These are phyloP conservation scores for Volvox africanus DNA, from an alignment of 139 green algal species.

Conservation along the genomic window DNA sequence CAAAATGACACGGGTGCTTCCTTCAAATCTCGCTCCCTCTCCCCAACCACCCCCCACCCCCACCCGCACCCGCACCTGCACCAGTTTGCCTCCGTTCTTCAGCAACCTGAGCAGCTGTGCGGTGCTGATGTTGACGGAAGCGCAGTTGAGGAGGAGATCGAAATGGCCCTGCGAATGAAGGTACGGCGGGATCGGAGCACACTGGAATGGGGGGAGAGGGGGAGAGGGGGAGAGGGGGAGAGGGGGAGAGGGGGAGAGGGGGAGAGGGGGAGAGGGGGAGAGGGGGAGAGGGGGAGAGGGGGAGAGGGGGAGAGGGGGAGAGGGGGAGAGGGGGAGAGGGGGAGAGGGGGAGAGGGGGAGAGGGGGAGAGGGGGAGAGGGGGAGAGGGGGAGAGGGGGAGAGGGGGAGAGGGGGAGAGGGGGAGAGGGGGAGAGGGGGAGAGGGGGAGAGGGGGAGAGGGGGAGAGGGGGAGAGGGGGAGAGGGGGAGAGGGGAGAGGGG, in stretches of 20 bases:
- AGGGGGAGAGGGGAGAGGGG: no score
- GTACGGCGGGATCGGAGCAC: background rate
- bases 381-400: no score
- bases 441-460: no score
- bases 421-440: no score
- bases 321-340: background rate
- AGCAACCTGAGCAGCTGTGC: constrained; percentile 55
- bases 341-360: no score
- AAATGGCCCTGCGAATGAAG: constrained; percentile 36
- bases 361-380: no score
- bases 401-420: no score
- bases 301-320: background rate
- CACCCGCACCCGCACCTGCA: constrained; percentile 53
- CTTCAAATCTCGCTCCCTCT: no score
- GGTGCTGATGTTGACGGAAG: constrained; percentile 33
- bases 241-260: background rate
- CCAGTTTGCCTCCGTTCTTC: constrained; percentile 48
- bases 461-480: no score
- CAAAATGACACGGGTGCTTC: no score
- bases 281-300: no score
- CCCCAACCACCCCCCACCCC: background rate
- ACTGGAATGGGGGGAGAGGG: background rate
- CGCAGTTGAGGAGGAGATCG: constrained; percentile 62
- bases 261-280: background rate
- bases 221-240: no score